Base-by-base conservation (phyloP, 805 yeast species). In the Metschnikowia gelsemii region DNA sequence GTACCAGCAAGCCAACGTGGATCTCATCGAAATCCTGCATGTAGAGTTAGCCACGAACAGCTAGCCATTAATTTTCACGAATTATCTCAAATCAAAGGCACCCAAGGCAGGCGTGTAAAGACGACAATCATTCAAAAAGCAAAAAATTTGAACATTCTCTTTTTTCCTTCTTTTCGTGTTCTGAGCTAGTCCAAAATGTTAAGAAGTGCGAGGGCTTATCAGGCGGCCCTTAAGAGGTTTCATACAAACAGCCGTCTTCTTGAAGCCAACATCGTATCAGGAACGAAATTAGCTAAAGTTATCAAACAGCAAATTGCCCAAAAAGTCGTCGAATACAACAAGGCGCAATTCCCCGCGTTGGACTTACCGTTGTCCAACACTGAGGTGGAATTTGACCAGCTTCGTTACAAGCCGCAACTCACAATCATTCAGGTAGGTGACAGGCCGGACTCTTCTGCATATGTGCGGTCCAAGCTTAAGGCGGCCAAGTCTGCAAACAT, bases 371-470 rank as follows among this genome's bases (percentile, higher is more conserved):
- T 50, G 13, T 41, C 45, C 19, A 49, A 47, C 33, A 44, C 38
- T 4, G 50, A 48, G 24, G 54, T 53, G 9, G 47, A 49, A 12
- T 63, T 63, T 34, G 66, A 60, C 30, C 52, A 49, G 32, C 59
- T 70, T 43, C 62, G 57, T 41, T 87, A 87, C 68, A 68, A 73
- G 46, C 97, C 98, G 7, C 74, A 76, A 40, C 72, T 91, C 55
- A 82, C 87, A 28, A 89, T 91, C 53, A 72, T 91, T 46, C 98
- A 91, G 66, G 95, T 91, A 24, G 97, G 98, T 31, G 74, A 72
- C 38, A 76, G 97, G 48, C 91, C 91, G 22, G 99, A 91, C 61
- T 87, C 96, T 2, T 77, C 87, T 11, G 87, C 96, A 8, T 91
- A 91, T 66, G 97, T 91, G 40, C 79, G 83, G 49, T 87, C 90